Evolutionary conservation across 1,139 yeast species (phyloP).

Genomic region (Saccharomyces hybrid): DNA sequence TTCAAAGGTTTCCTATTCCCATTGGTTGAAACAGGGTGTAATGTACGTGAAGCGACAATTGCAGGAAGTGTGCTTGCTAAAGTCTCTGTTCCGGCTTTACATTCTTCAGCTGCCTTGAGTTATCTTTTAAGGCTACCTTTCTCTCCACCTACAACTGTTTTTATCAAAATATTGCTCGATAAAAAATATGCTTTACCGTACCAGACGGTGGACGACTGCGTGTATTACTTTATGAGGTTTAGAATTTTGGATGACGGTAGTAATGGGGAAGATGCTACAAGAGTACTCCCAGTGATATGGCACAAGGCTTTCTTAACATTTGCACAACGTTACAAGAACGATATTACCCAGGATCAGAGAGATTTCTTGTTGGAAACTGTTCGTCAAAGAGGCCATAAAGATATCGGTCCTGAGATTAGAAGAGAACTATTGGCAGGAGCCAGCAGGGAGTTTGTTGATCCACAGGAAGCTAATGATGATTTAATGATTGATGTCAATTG

Average conservation of each 20-base stretch:
- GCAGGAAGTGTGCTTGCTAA: constrained; percentile 87
- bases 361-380: constrained; percentile 87
- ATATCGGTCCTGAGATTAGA: constrained; percentile 90
- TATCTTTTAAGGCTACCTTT: constrained; percentile 79
- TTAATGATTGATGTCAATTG: constrained; percentile 29
- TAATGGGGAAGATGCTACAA: constrained; percentile 43
- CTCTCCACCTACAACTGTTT: constrained; percentile 82
- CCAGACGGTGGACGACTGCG: constrained; percentile 90
- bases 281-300: constrained; percentile 83
- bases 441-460: constrained; percentile 37
- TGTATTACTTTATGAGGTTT: constrained; percentile 91
- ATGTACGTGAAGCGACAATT: constrained; percentile 89
- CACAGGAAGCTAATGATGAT: constrained; percentile 20
- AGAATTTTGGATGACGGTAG: constrained; percentile 46
- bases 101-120: constrained; percentile 91
- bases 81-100: constrained; percentile 88
- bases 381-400: constrained; percentile 81
- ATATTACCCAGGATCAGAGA: constrained; percentile 94
- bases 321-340: constrained; percentile 94
- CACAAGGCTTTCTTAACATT: constrained; percentile 90
- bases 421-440: constrained; percentile 85
- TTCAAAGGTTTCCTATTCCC: constrained; percentile 95
- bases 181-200: constrained; percentile 95
- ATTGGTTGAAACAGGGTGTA: constrained; percentile 72
- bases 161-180: constrained; percentile 81